These are phyloP conservation scores for Trichoderma breve DNA, from an alignment of 2,329 filamentous ascomycete species.

Conservation along the genomic window DNA sequence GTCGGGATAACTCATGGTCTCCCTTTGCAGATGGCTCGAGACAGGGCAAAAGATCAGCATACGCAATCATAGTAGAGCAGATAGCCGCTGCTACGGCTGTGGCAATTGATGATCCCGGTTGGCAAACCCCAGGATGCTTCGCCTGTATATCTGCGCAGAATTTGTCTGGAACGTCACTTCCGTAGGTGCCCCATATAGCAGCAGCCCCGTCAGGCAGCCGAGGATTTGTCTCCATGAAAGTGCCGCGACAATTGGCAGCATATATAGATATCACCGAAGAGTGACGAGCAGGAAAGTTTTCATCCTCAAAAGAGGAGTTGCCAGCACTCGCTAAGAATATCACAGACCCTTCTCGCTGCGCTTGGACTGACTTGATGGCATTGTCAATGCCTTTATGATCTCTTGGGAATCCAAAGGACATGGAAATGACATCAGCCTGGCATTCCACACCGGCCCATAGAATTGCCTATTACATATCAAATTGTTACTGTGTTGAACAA, in stretches of 20 bases:
- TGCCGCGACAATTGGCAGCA: background rate
- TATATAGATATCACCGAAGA: background rate
- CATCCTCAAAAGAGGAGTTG: background rate
- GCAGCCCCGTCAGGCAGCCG: background rate
- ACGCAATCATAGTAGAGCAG: background rate
- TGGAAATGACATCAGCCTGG: constrained; percentile 29
- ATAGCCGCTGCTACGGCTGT: background rate
- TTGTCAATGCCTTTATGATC: background rate
- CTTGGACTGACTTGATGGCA: background rate
- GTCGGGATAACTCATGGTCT: background rate
- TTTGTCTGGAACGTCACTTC: background rate
- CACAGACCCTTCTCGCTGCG: background rate
- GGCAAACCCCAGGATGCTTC: background rate
- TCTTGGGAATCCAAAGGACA: constrained; percentile 28
- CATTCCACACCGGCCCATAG: constrained; percentile 22
- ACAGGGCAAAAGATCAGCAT: background rate
- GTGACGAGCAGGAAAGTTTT: background rate
- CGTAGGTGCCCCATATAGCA: background rate
- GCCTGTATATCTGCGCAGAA: background rate
- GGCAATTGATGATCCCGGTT: background rate
- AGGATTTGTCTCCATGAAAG: background rate
- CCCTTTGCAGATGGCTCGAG: background rate
- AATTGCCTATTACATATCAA: constrained; percentile 23
- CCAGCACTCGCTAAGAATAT: background rate
- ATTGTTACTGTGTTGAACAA: background rate